These are phyloP conservation scores for Carex arenaria DNA, from an alignment of 202 grass and related monocot species.

Conservation along the genomic window DNA sequence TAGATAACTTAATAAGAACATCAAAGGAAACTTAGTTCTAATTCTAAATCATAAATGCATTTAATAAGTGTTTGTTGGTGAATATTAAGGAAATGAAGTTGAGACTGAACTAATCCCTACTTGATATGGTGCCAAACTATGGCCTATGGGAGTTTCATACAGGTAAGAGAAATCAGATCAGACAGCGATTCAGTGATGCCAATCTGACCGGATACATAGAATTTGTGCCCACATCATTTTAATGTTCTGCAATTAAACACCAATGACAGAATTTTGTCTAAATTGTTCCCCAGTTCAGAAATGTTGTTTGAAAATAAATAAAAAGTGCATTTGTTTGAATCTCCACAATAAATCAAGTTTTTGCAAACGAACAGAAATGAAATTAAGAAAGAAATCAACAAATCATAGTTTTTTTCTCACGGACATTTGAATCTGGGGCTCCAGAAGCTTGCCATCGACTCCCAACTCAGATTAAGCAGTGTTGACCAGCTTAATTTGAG, in stretches of 20 bases:
- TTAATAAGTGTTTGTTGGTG: neutral
- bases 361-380: neutral
- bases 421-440: neutral
- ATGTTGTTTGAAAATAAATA: neutral
- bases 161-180: neutral
- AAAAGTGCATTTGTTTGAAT: neutral
- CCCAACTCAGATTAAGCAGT: neutral
- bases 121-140: neutral
- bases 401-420: neutral
- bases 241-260: neutral
- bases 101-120: neutral
- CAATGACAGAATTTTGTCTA: neutral
- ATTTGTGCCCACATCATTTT: neutral
- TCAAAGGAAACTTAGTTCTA: neutral
- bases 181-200: neutral
- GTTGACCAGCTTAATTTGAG: neutral
- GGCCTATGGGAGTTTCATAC: neutral
- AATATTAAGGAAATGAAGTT: neutral
- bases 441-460: neutral
- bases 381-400: neutral
- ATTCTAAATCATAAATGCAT: neutral
- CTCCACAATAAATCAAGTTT: neutral
- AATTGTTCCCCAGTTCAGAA: neutral
- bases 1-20: neutral
- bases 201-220: neutral